Percentiles rank a stretch among this genome's conserved stretches.
These are phyloP conservation scores for Verticillium nonalfalfae DNA, from an alignment of 2,329 filamentous ascomycete genomes.

Conservation along the genomic window DNA sequence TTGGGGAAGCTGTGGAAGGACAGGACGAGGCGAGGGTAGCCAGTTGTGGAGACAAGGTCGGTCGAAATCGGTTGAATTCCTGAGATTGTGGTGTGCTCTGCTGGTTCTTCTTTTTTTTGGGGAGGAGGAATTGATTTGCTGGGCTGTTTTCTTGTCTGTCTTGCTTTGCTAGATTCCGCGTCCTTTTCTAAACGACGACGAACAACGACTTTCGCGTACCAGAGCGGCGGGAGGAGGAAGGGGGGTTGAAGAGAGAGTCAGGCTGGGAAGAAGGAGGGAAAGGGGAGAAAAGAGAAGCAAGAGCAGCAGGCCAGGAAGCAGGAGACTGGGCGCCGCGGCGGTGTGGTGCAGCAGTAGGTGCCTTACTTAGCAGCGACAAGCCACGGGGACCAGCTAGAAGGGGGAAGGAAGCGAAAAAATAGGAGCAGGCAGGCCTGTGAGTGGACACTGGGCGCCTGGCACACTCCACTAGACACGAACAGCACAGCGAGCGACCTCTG, in stretches of 20 bases:
- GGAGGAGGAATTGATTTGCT: not conserved
- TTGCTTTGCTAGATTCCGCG: not conserved
- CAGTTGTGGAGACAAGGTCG: not conserved
- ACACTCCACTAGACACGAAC: not conserved
- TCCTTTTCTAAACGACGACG: conserved; percentile 16
- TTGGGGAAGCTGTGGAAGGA: not conserved
- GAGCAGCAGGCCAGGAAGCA: conserved; percentile 21
- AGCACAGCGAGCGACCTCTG: not conserved
- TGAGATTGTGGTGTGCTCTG: conserved; percentile 12
- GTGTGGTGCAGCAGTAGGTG: conserved; percentile 10
- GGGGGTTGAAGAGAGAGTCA: conserved; percentile 17
- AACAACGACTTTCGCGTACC: conserved; percentile 17
- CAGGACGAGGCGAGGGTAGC: not conserved
- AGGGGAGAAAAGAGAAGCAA: conserved; percentile 22
- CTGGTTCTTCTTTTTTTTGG: conserved; percentile 15
- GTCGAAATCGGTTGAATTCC: conserved; percentile 2
- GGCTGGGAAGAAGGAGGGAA: conserved; percentile 18
- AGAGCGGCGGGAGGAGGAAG: conserved; percentile 16
- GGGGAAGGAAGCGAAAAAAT: conserved; percentile 6
- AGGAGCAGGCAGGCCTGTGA: conserved; percentile 8
- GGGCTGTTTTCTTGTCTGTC: not conserved
- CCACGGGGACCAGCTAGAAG: conserved; percentile 1
- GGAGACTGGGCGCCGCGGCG: conserved; percentile 15
- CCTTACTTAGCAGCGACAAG: not conserved
- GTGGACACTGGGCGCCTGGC: not conserved